These are phyloP conservation scores for Agaricales sp. DNA, from an alignment of 1,284 basidiomycete genomes.

Conservation along the genomic window DNA sequence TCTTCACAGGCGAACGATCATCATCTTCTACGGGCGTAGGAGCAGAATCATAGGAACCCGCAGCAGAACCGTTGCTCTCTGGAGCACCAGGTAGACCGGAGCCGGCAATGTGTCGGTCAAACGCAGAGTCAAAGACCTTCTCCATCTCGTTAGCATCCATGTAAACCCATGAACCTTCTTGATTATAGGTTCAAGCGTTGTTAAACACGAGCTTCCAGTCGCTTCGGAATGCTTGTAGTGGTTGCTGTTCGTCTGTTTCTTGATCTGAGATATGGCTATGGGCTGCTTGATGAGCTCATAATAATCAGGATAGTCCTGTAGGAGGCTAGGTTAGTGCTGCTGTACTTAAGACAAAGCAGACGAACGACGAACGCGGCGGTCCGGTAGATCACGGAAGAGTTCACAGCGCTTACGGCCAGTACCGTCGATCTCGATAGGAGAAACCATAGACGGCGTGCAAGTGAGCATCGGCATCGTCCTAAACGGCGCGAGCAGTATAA, in stretches of 20 bases:
- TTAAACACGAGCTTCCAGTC: constrained; percentile 89
- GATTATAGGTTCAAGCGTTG: constrained; percentile 88
- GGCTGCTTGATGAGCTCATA: constrained; percentile 71
- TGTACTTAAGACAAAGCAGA: not conserved
- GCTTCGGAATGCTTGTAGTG: constrained; percentile 74
- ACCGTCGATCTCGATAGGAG: constrained; percentile 92
- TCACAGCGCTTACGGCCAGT: constrained; percentile 73
- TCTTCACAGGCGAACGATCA: too few relatives aligned
- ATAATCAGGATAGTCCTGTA: constrained; percentile 85
- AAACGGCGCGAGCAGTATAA: constrained; percentile 89
- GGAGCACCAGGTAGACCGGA: constrained; percentile 69
- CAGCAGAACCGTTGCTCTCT: too few relatives aligned
- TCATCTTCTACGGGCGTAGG: too few relatives aligned
- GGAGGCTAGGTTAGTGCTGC: constrained; percentile 8
- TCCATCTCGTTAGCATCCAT: constrained; percentile 89
- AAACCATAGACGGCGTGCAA: constrained; percentile 93
- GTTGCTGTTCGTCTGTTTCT: constrained; percentile 67
- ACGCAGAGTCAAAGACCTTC: constrained; percentile 66
- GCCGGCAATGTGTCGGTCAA: constrained; percentile 45
- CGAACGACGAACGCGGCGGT: constrained; percentile 45
- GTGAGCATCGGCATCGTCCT: constrained; percentile 94
- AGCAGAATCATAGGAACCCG: too few relatives aligned
- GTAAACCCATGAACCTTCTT: constrained; percentile 88
- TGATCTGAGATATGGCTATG: constrained; percentile 83
- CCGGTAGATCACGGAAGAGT: constrained; percentile 74